Conservation (phyloP, 306 rosid species). For the Sicyos baderoa region DNA sequence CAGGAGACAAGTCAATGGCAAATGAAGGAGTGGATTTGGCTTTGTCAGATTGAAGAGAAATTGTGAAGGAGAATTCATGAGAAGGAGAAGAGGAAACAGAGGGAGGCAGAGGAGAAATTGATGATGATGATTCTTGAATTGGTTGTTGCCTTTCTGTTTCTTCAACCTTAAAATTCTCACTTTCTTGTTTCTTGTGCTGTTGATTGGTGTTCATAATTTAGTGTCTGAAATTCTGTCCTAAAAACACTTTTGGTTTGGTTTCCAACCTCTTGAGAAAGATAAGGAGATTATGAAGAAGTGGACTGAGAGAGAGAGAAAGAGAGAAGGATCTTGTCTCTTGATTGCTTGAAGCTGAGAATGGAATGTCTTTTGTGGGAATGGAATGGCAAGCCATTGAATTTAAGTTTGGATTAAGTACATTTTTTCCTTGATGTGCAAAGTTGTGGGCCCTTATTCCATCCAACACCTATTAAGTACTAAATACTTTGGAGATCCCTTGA, state of each 20-base stretch:
- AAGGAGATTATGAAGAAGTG: slow-evolving; percentile 41
- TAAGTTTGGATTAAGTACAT: slow-evolving; percentile 14
- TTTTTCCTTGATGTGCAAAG: slow-evolving; percentile 21
- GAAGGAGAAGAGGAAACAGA: slow-evolving; percentile 72
- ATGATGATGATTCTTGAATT: slow-evolving; percentile 5
- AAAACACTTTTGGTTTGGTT: background rate
- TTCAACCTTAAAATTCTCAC: background rate
- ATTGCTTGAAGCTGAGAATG: slow-evolving; percentile 32
- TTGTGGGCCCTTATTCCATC: slow-evolving; percentile 47
- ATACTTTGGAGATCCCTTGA: background rate
- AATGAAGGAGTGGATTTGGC: slow-evolving; percentile 39
- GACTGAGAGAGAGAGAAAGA: slow-evolving; percentile 20
- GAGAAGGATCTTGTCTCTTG: slow-evolving; percentile 31
- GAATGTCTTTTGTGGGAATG: slow-evolving; percentile 36
- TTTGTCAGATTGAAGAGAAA: slow-evolving; percentile 52
- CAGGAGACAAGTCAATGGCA: slow-evolving; percentile 82
- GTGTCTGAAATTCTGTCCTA: background rate
- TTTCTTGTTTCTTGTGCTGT: slow-evolving; percentile 19
- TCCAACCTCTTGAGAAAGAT: slow-evolving; percentile 27
- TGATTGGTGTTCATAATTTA: slow-evolving; percentile 26
- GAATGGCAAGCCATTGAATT: slow-evolving; percentile 27
- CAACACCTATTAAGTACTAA: slow-evolving; percentile 30
- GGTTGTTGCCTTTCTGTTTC: background rate
- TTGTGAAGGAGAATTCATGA: slow-evolving; percentile 89
- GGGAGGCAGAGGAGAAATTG: slow-evolving; percentile 34